Evolutionary conservation across 345 rosid genomes (phyloP).

Genomic region (Lepidium sativum): DNA sequence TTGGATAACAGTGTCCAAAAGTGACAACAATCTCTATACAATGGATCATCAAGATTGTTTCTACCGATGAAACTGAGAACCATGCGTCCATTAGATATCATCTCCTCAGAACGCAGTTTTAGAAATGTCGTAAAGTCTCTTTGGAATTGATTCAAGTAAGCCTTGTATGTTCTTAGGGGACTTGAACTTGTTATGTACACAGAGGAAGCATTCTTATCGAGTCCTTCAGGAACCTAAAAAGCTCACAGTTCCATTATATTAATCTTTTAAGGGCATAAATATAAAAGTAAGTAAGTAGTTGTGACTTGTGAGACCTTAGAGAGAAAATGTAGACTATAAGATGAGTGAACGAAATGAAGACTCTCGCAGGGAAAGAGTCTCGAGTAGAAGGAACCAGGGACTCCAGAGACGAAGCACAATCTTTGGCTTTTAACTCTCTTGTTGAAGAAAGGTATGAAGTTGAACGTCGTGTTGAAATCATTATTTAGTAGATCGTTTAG

Average conservation of each 20-base stretch:
- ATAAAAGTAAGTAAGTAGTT: background rate
- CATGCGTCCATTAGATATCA: slow-evolving; percentile 31
- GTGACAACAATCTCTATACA: slow-evolving; percentile 16
- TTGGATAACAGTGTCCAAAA: slow-evolving; percentile 17
- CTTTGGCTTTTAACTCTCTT: background rate
- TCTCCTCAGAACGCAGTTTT: slow-evolving; percentile 27
- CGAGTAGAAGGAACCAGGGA: slow-evolving; percentile 36
- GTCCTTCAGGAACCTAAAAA: slow-evolving; percentile 17
- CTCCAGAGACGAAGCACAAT: slow-evolving; percentile 21
- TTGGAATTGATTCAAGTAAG: slow-evolving; percentile 32
- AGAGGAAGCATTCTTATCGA: slow-evolving; percentile 16
- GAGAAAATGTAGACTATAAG: slow-evolving; percentile 31
- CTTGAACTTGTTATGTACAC: slow-evolving; percentile 24
- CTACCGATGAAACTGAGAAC: slow-evolving; percentile 28
- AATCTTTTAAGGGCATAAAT: background rate
- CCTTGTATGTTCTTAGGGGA: slow-evolving; percentile 15
- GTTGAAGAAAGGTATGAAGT: background rate
- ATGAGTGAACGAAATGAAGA: slow-evolving; percentile 30
- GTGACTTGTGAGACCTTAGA: slow-evolving; percentile 14
- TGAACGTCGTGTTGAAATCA: slow-evolving; percentile 31
- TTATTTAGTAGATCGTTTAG: slow-evolving; percentile 34
- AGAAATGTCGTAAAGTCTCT: slow-evolving; percentile 34
- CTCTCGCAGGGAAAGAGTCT: slow-evolving; percentile 31
- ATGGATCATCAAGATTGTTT: slow-evolving; percentile 20
- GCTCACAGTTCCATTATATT: background rate